A percentile compares a stretch with the other conserved stretches of the same genome.
These are phyloP conservation scores for Suillus variegatus DNA, from an alignment of 768 basidiomycete genomes.

Conservation along the genomic window DNA sequence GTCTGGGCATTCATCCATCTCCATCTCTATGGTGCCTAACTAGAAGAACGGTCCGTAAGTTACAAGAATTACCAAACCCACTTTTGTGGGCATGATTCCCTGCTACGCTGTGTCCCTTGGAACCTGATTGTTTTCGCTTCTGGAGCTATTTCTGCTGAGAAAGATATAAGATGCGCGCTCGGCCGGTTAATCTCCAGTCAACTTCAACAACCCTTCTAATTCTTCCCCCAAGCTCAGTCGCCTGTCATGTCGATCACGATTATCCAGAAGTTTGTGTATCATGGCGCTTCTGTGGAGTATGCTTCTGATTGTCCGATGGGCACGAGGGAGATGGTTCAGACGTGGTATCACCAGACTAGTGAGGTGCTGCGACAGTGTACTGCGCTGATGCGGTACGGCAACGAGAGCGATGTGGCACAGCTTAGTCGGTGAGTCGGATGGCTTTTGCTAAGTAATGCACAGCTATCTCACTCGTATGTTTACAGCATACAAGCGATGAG, in stretches of 20 bases:
- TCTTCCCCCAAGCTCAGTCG: not conserved
- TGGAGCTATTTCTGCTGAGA: not conserved
- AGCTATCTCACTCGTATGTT: not conserved
- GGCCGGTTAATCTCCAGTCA: not conserved
- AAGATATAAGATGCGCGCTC: not conserved
- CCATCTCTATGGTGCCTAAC: slow-evolving; percentile 1
- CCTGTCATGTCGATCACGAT: slow-evolving; percentile 5
- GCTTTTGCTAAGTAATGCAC: not conserved
- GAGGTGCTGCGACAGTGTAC: slow-evolving; percentile 7
- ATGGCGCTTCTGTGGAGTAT: slow-evolving; percentile 1
- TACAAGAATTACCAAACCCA: slow-evolving; percentile 7
- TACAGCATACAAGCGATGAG: slow-evolving; percentile 5
- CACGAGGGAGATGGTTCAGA: slow-evolving; percentile 2
- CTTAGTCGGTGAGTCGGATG: not conserved
- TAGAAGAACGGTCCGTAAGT: slow-evolving; percentile 1
- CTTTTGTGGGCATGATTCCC: slow-evolving; percentile 2
- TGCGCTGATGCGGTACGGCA: not conserved
- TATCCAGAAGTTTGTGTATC: slow-evolving; percentile 4
- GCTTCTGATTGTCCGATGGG: slow-evolving; percentile 2
- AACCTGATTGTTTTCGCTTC: slow-evolving; percentile 5
- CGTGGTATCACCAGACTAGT: slow-evolving; percentile 7
- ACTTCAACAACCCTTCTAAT: not conserved
- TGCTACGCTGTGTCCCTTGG: not conserved
- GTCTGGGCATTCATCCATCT: not conserved
- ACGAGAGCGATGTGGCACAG: not conserved